These are phyloP conservation scores for Hymenoscyphus occultus DNA, from an alignment of 2,329 filamentous ascomycete species.

Conservation along the genomic window DNA sequence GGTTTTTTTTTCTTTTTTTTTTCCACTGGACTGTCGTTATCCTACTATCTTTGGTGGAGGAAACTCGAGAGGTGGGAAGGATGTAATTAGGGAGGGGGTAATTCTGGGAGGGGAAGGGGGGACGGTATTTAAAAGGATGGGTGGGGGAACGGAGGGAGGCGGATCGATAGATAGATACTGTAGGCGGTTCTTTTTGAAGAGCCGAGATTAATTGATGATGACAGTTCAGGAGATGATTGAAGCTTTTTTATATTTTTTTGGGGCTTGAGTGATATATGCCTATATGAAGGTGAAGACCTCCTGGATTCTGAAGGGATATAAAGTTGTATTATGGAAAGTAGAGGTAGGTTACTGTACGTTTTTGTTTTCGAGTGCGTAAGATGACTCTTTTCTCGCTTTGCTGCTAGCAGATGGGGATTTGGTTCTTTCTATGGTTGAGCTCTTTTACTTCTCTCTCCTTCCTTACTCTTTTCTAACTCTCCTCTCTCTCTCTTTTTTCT, in stretches of 20 bases:
- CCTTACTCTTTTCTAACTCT: no score
- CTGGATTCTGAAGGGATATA: no score
- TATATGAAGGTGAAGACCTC: not conserved
- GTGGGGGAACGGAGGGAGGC: not conserved
- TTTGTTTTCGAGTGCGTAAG: no score
- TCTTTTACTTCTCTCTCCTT: no score
- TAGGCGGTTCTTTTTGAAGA: not conserved
- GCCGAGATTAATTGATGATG: constrained; percentile 2
- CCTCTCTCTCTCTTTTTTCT: no score
- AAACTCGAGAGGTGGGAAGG: not conserved
- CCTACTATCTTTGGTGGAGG: not conserved
- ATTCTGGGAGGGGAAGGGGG: not conserved
- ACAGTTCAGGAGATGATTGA: not conserved
- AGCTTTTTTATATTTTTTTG: no score
- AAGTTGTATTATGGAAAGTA: no score
- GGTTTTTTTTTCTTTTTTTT: not conserved
- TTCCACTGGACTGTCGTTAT: constrained; percentile 9
- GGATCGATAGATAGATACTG: not conserved
- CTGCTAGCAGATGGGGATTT: no score
- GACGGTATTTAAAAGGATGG: not conserved
- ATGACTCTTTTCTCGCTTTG: no score
- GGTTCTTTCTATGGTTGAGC: no score
- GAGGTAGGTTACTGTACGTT: no score
- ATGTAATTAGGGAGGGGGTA: not conserved
- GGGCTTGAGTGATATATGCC: not conserved